phyloP scores from a whole-genome alignment of 2,329 filamentous ascomycete genomes.

The Teratosphaeria destructans region DNA sequence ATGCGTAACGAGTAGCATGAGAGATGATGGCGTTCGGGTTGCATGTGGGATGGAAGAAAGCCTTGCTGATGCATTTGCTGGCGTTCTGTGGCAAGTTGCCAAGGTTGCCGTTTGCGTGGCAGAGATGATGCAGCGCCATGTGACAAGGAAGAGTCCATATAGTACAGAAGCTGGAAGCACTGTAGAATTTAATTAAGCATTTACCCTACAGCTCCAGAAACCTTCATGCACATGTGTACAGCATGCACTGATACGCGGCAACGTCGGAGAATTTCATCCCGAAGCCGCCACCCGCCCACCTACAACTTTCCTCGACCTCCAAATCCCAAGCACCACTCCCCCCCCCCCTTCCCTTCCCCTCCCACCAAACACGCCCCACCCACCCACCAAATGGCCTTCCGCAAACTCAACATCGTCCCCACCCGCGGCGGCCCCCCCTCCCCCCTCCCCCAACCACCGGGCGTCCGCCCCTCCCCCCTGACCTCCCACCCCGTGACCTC shows the following conservation, averaged over 20 bases:
- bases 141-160: not conserved
- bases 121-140: not conserved
- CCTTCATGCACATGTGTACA: too few relatives aligned
- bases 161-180: not conserved
- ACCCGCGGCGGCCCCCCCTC: constrained; percentile 21
- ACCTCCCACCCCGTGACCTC: constrained; percentile 84
- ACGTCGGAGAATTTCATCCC: too few relatives aligned
- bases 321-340: too few relatives aligned
- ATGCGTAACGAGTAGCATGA: not conserved
- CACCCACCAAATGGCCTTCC: constrained; percentile 55
- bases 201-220: too few relatives aligned
- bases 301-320: too few relatives aligned
- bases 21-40: not conserved
- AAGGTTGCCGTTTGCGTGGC: not conserved
- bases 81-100: not conserved
- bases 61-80: not conserved
- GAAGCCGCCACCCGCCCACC: too few relatives aligned
- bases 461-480: constrained; percentile 73
- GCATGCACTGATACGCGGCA: too few relatives aligned
- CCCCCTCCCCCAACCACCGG: constrained; percentile 17
- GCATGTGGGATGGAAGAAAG: not conserved
- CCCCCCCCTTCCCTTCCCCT: not conserved
- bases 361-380: not conserved
- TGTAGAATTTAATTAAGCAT: not conserved
- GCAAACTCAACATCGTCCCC: constrained; percentile 54